Evolutionary conservation across 768 basidiomycete genomes (phyloP).

Genomic region (Tubosaeta brunneosetosa): DNA sequence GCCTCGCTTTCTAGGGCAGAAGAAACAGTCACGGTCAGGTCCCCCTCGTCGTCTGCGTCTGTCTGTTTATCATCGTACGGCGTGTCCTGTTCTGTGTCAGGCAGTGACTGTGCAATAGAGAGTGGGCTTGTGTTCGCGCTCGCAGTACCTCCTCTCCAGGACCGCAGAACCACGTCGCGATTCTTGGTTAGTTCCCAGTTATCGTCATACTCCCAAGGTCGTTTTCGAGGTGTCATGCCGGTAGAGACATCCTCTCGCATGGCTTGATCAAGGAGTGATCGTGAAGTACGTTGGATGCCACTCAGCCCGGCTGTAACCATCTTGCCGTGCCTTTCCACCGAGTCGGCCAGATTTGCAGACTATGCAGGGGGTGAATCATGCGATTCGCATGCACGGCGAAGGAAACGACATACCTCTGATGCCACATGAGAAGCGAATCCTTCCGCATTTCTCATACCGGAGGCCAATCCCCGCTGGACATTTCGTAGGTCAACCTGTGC

Average conservation of each 20-base stretch:
- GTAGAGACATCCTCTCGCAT: conserved; percentile 60
- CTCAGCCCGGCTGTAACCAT: conserved; percentile 41
- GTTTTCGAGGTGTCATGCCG: conserved; percentile 74
- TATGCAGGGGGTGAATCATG: conserved; percentile 18
- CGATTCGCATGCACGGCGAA: not conserved
- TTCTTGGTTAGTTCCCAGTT: conserved; percentile 67
- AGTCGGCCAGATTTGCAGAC: conserved; percentile 40
- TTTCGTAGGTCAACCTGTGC: conserved; percentile 49
- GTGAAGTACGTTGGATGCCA: conserved; percentile 46
- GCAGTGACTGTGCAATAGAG: conserved; percentile 34
- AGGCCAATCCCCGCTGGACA: conserved; percentile 47
- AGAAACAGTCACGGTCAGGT: conserved; percentile 18
- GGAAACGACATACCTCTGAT: conserved; percentile 44
- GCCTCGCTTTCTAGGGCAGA: conserved; percentile 4
- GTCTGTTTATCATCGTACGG: conserved; percentile 12
- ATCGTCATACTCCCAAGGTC: conserved; percentile 63
- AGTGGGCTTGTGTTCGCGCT: conserved; percentile 35
- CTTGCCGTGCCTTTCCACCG: conserved; percentile 42
- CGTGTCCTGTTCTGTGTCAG: conserved; percentile 23
- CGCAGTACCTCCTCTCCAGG: conserved; percentile 39
- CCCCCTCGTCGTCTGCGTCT: conserved; percentile 19
- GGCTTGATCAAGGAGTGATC: conserved; percentile 52
- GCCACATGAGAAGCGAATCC: conserved; percentile 38
- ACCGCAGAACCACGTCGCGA: conserved; percentile 55
- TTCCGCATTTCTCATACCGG: conserved; percentile 47